Evolutionary conservation across 305 asterid genomes (phyloP), one percentile per base, ranked within the genome.

Genomic region (Rubia tinctorum): DNA sequence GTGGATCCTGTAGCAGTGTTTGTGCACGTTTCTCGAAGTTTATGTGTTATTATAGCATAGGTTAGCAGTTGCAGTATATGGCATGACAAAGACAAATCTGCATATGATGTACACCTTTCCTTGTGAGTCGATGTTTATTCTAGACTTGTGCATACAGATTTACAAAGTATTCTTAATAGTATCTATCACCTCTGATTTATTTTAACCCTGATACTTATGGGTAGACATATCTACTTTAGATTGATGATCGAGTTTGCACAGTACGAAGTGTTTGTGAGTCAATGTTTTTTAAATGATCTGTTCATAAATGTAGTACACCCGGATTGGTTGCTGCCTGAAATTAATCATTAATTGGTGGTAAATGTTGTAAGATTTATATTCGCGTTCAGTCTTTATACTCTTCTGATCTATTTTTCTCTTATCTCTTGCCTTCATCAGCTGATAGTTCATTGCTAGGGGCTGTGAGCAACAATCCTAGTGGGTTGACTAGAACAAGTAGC

Each of bases 401-500:
- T 64, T 37, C 22, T 64, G 4, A 64, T 64, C 8, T 61, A 1
- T 39, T 17, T 39, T 65, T 70, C 39, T 69, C 42, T 10, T n/a
- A 18, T 60, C 34, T 59, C 60, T 34, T n/a, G 18, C 51, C 67
- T 64, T 45, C 73, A 59, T 75, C 55, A 77, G 82, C 73, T 34
- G 78, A 82, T 34, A 66, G 77, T 12, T 80, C 84, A 10, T 40
- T 83, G 68, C 60, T 80, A 40, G 72, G 82, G 53, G 77, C 78
- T 59, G 69, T 78, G 69, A 60, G 61, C 79, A 65, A 71, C 53
- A 75, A 53, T 27, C 27, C 73, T 66, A 63, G 25, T 34, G 73
- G 71, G 22, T 75, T 69, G 8, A 5, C 71, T 67, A 77, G 77
- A 69, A 44, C 76, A 22, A 18, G 77, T 22, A 47, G 49, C 56